Evolutionary conservation across 768 basidiomycete genomes (phyloP).

Genomic region (Hemileccinum impolitum): DNA sequence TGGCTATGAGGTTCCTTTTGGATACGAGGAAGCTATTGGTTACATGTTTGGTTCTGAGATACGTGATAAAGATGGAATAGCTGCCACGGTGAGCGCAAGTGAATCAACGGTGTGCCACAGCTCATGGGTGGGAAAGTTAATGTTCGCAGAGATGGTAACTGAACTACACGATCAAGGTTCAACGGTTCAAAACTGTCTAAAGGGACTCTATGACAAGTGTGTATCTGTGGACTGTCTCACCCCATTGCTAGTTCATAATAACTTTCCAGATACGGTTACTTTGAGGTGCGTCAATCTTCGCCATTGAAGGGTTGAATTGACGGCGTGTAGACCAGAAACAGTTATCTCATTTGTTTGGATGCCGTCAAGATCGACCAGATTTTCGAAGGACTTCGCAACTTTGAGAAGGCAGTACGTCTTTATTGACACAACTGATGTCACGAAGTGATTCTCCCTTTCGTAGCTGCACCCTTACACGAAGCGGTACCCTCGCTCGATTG

Average conservation of each 20-base stretch:
- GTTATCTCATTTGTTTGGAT: slow-evolving; percentile 76
- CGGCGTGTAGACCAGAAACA: slow-evolving; percentile 65
- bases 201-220: slow-evolving; percentile 60
- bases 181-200: slow-evolving; percentile 54
- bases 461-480: slow-evolving; percentile 18
- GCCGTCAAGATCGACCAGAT: slow-evolving; percentile 63
- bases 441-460: slow-evolving; percentile 1
- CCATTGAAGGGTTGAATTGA: neutral
- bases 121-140: slow-evolving; percentile 40
- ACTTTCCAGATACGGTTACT: slow-evolving; percentile 64
- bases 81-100: slow-evolving; percentile 57
- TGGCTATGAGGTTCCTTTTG: slow-evolving; percentile 75
- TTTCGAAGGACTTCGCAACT: slow-evolving; percentile 63
- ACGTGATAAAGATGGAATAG: slow-evolving; percentile 85
- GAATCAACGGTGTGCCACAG: neutral
- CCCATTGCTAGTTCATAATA: neutral
- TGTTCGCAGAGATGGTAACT: slow-evolving; percentile 66
- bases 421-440: neutral
- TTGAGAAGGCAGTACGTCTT: slow-evolving; percentile 37
- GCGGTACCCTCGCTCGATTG: slow-evolving; percentile 62
- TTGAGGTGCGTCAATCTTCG: slow-evolving; percentile 46
- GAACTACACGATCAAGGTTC: slow-evolving; percentile 48
- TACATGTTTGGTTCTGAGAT: slow-evolving; percentile 82
- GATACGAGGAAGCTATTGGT: slow-evolving; percentile 91
- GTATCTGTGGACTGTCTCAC: slow-evolving; percentile 5